Evolutionary conservation across 2,329 filamentous ascomycete species (phyloP).

Genomic region (Colletotrichum filicis): DNA sequence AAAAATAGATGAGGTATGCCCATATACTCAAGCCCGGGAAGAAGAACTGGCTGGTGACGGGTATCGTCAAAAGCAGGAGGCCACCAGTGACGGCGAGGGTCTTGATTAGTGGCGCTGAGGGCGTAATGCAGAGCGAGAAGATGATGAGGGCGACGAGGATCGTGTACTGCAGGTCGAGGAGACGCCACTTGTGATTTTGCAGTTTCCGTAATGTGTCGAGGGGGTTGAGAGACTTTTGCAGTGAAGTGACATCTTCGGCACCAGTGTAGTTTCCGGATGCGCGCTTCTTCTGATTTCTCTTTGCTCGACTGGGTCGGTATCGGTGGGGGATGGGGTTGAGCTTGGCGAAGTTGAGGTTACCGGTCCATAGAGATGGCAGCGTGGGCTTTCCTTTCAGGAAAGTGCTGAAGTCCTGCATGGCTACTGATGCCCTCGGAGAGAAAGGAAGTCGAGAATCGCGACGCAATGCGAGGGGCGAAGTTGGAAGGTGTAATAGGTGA

Average conservation of each 20-base stretch:
- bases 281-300: conserved; percentile 53
- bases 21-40: conserved; percentile 87
- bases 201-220: conserved; percentile 81
- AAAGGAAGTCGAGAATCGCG: not conserved
- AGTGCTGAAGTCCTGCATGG: conserved; percentile 52
- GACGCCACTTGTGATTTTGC: conserved; percentile 81
- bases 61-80: conserved; percentile 78
- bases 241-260: conserved; percentile 73
- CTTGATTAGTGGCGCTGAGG: conserved; percentile 83
- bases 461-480: conserved; percentile 4
- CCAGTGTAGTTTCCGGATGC: conserved; percentile 40
- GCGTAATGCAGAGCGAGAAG: conserved; percentile 86
- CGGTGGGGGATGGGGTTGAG: conserved; percentile 54
- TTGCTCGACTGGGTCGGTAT: conserved; percentile 51
- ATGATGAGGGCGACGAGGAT: conserved; percentile 79
- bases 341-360: conserved; percentile 54
- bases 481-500: conserved; percentile 5
- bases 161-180: conserved; percentile 87
- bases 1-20: conserved; percentile 91
- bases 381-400: conserved; percentile 53
- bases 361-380: conserved; percentile 50
- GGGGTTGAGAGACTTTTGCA: conserved; percentile 86
- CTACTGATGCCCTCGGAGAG: not conserved
- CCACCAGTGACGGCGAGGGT: conserved; percentile 75
- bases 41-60: conserved; percentile 90